These are phyloP conservation scores for Aegilops sharonensis DNA, from an alignment of 176 grass and related monocot genomes.

Conservation along the genomic window DNA sequence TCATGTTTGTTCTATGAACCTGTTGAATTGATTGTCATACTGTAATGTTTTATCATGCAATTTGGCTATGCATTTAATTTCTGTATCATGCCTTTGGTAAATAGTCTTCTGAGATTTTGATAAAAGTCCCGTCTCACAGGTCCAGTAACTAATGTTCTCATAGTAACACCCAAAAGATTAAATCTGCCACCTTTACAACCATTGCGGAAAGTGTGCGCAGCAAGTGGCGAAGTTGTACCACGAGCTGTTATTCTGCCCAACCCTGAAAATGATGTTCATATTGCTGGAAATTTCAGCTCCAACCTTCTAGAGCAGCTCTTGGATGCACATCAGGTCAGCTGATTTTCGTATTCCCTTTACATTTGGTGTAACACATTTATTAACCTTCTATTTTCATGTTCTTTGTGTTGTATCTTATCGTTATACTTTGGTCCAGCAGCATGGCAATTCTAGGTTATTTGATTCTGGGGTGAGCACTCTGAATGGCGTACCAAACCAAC, in stretches of 20 bases:
- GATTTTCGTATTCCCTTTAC: constrained; percentile 20
- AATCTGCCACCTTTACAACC: constrained; percentile 38
- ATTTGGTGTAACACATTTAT: not conserved
- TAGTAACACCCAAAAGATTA: constrained; percentile 40
- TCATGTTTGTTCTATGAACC: not conserved
- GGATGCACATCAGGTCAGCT: constrained; percentile 49
- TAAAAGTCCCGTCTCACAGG: constrained; percentile 33
- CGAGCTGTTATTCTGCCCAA: constrained; percentile 30
- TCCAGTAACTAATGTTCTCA: constrained; percentile 64
- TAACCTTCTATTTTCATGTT: not conserved
- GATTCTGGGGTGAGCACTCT: constrained; percentile 7
- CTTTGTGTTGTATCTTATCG: not conserved
- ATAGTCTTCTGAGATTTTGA: not conserved
- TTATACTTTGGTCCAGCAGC: constrained; percentile 31
- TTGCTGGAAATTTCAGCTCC: constrained; percentile 37
- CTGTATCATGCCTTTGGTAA: not conserved
- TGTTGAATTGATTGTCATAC: not conserved
- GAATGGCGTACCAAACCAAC: constrained; percentile 24
- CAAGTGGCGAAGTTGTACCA: constrained; percentile 41
- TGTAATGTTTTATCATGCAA: not conserved
- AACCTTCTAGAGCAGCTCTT: constrained; percentile 29
- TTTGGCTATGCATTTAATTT: constrained; percentile 11
- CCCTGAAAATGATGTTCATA: constrained; percentile 30
- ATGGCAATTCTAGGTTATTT: constrained; percentile 2
- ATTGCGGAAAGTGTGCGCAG: constrained; percentile 52